phyloP scores from a whole-genome alignment of 2,329 filamentous ascomycete species.

The Botrytis galanthina region DNA sequence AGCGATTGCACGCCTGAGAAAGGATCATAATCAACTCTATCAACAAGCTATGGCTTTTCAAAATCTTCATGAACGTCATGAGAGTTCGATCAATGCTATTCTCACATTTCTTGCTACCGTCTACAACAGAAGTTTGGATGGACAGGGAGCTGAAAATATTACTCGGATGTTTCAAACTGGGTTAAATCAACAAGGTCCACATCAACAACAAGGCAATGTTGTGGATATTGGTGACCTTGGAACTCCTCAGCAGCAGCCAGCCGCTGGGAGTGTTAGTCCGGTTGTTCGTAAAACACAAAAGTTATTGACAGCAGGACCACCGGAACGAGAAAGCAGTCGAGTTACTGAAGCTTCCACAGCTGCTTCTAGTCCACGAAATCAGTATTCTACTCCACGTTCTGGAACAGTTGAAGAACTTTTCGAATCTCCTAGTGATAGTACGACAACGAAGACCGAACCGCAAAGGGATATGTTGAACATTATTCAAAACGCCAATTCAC shows the following conservation, averaged over 20 bases:
- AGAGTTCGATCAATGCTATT: conserved; percentile 98
- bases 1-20: conserved; percentile 75
- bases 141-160: conserved; percentile 74
- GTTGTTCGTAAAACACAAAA: conserved; percentile 33
- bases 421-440: conserved; percentile 49
- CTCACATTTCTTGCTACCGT: conserved; percentile 95
- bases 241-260: conserved; percentile 29
- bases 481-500: conserved; percentile 62
- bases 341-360: conserved; percentile 29
- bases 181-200: conserved; percentile 58
- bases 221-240: conserved; percentile 60
- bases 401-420: conserved; percentile 60
- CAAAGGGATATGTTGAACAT: conserved; percentile 64
- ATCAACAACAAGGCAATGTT: conserved; percentile 52
- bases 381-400: conserved; percentile 42
- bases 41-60: conserved; percentile 88
- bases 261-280: conserved; percentile 33
- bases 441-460: conserved; percentile 55
- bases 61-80: conserved; percentile 89
- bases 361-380: conserved; percentile 34
- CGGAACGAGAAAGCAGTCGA: conserved; percentile 4
- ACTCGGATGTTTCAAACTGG: conserved; percentile 80
- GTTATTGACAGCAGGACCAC: conserved; percentile 38
- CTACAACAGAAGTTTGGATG: conserved; percentile 89
- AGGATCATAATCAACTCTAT: conserved; percentile 85